Evolutionary conservation across 352 stramenopile genomes (phyloP).

Genomic region (Globisporangium irregulare): DNA sequence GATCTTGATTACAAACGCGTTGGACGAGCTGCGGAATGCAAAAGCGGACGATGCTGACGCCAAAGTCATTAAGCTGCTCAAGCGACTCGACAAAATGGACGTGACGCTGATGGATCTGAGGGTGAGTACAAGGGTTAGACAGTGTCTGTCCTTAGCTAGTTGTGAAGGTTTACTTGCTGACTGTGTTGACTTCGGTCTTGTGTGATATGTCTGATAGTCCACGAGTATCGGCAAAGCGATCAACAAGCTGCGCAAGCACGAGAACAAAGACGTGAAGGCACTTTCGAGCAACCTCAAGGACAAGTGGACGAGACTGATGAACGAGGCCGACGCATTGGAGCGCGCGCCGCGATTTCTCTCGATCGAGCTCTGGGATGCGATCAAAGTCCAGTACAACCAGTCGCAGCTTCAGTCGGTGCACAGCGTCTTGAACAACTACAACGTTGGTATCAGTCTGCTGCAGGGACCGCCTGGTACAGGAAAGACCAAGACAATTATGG

Average conservation of each 20-base stretch:
- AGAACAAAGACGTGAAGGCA: slow-evolving; percentile 43
- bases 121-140: slow-evolving; percentile 25
- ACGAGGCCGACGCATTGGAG: slow-evolving; percentile 58
- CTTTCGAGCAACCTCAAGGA: slow-evolving; percentile 56
- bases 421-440: slow-evolving; percentile 87
- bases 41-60: slow-evolving; percentile 20
- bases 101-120: slow-evolving; percentile 79
- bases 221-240: slow-evolving; percentile 85
- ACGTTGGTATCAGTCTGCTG: slow-evolving; percentile 79
- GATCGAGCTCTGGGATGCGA: slow-evolving; percentile 62
- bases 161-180: slow-evolving; percentile 8
- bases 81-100: slow-evolving; percentile 64
- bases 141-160: not conserved
- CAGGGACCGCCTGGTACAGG: slow-evolving; percentile 95
- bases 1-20: slow-evolving; percentile 52
- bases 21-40: slow-evolving; percentile 55
- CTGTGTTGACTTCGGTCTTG: slow-evolving; percentile 5
- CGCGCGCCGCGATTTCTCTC: slow-evolving; percentile 58
- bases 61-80: slow-evolving; percentile 65
- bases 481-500: slow-evolving; percentile 94
- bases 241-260: slow-evolving; percentile 83
- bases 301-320: slow-evolving; percentile 80
- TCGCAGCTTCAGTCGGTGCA: slow-evolving; percentile 87
- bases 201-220: slow-evolving; percentile 30
- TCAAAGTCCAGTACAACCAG: slow-evolving; percentile 80